Evolutionary conservation across 2,329 filamentous ascomycete species (phyloP).

Genomic region (Coniochaeta hoffmannii): DNA sequence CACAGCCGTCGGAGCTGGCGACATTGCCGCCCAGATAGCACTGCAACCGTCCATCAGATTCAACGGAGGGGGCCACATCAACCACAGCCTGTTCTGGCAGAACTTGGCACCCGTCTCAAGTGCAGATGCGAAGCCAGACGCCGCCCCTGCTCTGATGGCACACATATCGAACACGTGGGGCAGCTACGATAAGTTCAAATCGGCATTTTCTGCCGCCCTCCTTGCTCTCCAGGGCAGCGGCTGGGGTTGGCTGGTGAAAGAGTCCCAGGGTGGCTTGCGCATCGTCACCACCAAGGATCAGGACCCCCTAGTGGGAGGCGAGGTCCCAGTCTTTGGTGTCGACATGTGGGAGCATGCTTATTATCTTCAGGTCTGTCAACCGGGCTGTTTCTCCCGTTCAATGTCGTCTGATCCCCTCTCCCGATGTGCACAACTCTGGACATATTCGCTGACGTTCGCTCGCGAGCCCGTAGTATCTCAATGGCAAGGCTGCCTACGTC

Average conservation of each 20-base stretch:
- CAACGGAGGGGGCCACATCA: conserved; percentile 60
- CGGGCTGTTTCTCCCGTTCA: background rate
- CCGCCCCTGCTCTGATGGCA: conserved; percentile 49
- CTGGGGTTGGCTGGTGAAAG: conserved; percentile 80
- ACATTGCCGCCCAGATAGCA: conserved; percentile 52
- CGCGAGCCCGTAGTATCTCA: conserved; percentile 52
- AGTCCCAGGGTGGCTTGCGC: conserved; percentile 47
- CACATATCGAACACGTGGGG: conserved; percentile 63
- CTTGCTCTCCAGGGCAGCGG: conserved; percentile 74
- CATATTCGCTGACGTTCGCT: background rate
- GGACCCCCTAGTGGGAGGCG: conserved; percentile 60
- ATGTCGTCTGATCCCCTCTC: background rate
- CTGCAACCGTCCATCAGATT: conserved; percentile 60
- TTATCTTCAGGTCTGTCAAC: conserved; percentile 60
- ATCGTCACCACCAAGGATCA: conserved; percentile 84
- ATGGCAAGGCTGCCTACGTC: conserved; percentile 65
- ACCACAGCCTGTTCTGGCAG: conserved; percentile 64
- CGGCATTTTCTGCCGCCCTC: conserved; percentile 57
- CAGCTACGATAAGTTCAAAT: conserved; percentile 56
- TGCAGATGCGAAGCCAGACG: conserved; percentile 45
- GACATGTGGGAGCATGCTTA: conserved; percentile 96
- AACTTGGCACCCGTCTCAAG: conserved; percentile 58
- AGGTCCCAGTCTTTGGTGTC: conserved; percentile 66
- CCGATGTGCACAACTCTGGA: background rate
- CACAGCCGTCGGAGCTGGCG: conserved; percentile 44